Evolutionary conservation across 2,329 filamentous ascomycete species (phyloP).

Genomic region (Ascochyta fabae): DNA sequence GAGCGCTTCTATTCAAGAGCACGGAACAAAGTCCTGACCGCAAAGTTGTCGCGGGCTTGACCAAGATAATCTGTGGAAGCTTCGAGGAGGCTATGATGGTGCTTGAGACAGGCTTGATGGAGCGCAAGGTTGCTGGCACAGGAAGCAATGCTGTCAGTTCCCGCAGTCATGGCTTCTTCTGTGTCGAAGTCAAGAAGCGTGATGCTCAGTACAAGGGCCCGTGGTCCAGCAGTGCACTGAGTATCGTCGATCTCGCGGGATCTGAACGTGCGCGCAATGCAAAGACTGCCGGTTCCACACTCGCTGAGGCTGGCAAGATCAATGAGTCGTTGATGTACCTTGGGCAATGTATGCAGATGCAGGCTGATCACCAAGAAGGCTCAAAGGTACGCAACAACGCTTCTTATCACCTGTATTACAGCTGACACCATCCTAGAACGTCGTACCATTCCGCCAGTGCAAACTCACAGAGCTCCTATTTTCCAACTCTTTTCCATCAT

Average conservation of each 20-base stretch:
- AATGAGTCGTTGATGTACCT: conserved; percentile 99
- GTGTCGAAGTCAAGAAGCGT: conserved; percentile 90
- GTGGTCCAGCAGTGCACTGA: conserved; percentile 81
- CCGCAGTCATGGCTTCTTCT: conserved; percentile 94
- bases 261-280: conserved; percentile 92
- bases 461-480: conserved; percentile 61
- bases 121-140: conserved; percentile 86
- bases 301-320: conserved; percentile 96
- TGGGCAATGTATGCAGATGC: conserved; percentile 95
- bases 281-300: conserved; percentile 89
- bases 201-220: conserved; percentile 60
- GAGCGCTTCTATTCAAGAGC: conserved; percentile 86
- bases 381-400: conserved; percentile 66
- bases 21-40: conserved; percentile 86
- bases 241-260: conserved; percentile 90
- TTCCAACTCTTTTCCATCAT: conserved; percentile 57
- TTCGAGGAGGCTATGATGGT: conserved; percentile 87
- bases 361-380: conserved; percentile 77
- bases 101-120: conserved; percentile 85
- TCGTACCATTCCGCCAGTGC: conserved; percentile 74
- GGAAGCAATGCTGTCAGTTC: conserved; percentile 93
- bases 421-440: conserved; percentile 47
- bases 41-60: conserved; percentile 92
- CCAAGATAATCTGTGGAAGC: conserved; percentile 84
- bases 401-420: background rate